phyloP scores from a whole-genome alignment of 345 rosid genomes.

The Syzygium grande region DNA sequence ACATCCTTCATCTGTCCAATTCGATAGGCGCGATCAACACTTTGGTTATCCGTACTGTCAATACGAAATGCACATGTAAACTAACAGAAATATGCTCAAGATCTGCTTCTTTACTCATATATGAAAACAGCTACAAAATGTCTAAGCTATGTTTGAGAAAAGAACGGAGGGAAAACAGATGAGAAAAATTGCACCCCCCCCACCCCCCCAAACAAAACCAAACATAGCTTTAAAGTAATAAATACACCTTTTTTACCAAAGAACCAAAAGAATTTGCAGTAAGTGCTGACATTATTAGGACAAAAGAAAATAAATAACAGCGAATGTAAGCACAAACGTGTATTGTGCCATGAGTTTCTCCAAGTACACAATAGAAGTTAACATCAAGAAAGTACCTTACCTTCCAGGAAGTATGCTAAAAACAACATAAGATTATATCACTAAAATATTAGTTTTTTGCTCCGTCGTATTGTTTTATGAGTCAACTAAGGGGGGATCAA shows the following conservation, averaged over 20 bases:
- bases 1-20: constrained; percentile 96
- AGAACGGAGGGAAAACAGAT: neutral
- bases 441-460: neutral
- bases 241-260: neutral
- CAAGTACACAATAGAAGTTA: neutral
- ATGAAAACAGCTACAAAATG: neutral
- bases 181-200: neutral
- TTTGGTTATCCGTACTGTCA: constrained; percentile 91
- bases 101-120: neutral
- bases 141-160: neutral
- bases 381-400: neutral
- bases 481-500: neutral
- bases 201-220: neutral
- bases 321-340: neutral
- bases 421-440: neutral
- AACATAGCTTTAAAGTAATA: neutral
- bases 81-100: neutral
- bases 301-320: neutral
- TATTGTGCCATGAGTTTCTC: neutral
- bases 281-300: neutral
- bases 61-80: neutral
- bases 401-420: neutral
- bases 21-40: constrained; percentile 98
- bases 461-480: neutral
- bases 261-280: neutral